Conservation (phyloP, 2,329 filamentous ascomycete genomes). For the Xylaria sp. region DNA sequence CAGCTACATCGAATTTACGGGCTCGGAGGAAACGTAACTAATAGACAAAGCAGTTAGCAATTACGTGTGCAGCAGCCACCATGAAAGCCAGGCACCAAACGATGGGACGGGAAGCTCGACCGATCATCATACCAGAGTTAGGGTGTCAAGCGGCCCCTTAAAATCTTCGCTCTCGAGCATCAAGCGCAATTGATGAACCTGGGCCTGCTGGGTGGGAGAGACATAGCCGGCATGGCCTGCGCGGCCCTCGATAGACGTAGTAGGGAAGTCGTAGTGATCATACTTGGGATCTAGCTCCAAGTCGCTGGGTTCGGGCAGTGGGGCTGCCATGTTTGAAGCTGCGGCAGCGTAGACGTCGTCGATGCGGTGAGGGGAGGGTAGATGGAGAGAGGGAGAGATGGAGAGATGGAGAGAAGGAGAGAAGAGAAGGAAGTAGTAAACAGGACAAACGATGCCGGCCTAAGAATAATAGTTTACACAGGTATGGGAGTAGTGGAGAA, state of each 20-base stretch:
- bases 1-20: slow-evolving; percentile 90
- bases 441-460: slow-evolving; percentile 12
- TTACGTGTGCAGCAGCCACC: not conserved
- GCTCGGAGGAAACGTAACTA: slow-evolving; percentile 91
- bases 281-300: slow-evolving; percentile 85
- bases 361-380: slow-evolving; percentile 13
- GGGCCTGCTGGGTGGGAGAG: slow-evolving; percentile 85
- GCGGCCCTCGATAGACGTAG: slow-evolving; percentile 73
- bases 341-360: slow-evolving; percentile 4
- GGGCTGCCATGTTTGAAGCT: slow-evolving; percentile 42
- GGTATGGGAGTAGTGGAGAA: too few relatives aligned
- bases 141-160: slow-evolving; percentile 86
- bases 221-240: slow-evolving; percentile 89
- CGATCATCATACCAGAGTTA: slow-evolving; percentile 76
- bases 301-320: slow-evolving; percentile 43
- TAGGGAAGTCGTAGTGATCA: slow-evolving; percentile 95
- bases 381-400: not conserved
- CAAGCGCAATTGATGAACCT: slow-evolving; percentile 84
- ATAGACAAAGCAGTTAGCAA: slow-evolving; percentile 31
- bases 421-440: not conserved
- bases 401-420: not conserved
- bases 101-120: too few relatives aligned
- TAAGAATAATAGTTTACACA: slow-evolving; percentile 5
- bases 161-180: slow-evolving; percentile 86
- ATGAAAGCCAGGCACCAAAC: not conserved